phyloP scores from a whole-genome alignment of 352 stramenopile genomes.

The Pythium phragmiticola region DNA sequence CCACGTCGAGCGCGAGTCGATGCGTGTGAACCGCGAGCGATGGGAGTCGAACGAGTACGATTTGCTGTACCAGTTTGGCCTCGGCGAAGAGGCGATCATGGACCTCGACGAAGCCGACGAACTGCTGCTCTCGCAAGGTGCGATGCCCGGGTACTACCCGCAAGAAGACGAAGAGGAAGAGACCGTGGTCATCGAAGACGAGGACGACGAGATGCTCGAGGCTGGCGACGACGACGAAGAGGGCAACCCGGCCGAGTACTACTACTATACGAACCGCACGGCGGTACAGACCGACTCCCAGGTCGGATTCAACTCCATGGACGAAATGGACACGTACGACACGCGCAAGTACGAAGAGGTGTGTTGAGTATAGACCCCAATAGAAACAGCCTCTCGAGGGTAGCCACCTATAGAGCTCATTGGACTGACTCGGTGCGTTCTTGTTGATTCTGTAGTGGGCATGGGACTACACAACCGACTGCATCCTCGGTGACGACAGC shows the following conservation, averaged over 20 bases:
- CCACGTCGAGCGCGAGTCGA: constrained; percentile 61
- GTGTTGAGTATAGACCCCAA: constrained; percentile 25
- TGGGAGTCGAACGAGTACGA: constrained; percentile 88
- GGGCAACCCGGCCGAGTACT: constrained; percentile 37
- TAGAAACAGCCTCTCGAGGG: constrained; percentile 10
- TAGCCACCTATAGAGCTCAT: neutral
- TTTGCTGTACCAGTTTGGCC: constrained; percentile 76
- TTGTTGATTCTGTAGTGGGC: constrained; percentile 24
- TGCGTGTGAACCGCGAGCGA: constrained; percentile 77
- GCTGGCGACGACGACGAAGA: constrained; percentile 38
- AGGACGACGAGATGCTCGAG: constrained; percentile 47
- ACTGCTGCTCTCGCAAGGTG: constrained; percentile 36
- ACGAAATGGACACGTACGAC: constrained; percentile 78
- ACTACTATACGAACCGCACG: constrained; percentile 44
- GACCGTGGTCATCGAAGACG: constrained; percentile 21
- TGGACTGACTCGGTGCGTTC: constrained; percentile 10
- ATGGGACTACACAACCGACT: constrained; percentile 66
- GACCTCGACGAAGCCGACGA: constrained; percentile 58
- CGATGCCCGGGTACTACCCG: constrained; percentile 12
- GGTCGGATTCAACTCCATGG: constrained; percentile 54
- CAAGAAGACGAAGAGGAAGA: constrained; percentile 11
- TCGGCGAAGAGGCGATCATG: constrained; percentile 63
- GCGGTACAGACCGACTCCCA: constrained; percentile 45
- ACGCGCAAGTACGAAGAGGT: constrained; percentile 63
- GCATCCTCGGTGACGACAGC: constrained; percentile 64